Evolutionary conservation across 192 early-diverging fungal species (phyloP), one percentile per base, ranked within the genome.

Genomic region (Obelidium mucronatum): DNA sequence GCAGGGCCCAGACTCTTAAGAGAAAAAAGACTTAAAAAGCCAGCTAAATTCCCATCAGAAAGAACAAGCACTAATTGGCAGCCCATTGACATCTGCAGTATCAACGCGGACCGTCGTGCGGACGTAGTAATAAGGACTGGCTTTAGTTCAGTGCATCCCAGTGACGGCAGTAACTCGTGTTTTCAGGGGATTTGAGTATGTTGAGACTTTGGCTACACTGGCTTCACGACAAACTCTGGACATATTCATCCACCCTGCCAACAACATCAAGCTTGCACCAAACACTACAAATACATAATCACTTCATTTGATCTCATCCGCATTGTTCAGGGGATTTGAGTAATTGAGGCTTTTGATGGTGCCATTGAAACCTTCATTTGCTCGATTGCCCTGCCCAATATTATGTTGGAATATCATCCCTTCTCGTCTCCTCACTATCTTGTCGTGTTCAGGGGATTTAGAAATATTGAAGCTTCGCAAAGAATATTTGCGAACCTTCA

Each of bases 121-220:
- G n/a, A n/a, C n/a, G n/a, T n/a, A n/a, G n/a, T n/a, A n/a, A n/a
- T n/a, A n/a, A n/a, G n/a, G n/a, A n/a, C n/a, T n/a, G n/a, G n/a
- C n/a, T n/a, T n/a, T n/a, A n/a, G n/a, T n/a, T n/a, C n/a, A n/a
- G n/a, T n/a, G n/a, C n/a, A n/a, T n/a, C n/a, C n/a, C n/a, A n/a
- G n/a, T n/a, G n/a, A n/a, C n/a, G n/a, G n/a, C n/a, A n/a, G n/a
- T n/a, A n/a, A 52, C 51, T 52, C 51, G 51, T 52, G 51, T 52
- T n/a, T 52, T 52, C 51, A 52, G 51, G 51, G 51, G 51, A 52
- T 52, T 15, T 52, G 51, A 52, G n/a, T 52, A n/a, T 52, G 51
- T 52, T 52, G 15, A 52, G 51, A n/a, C 51, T 52, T n/a, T n/a
- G 51, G n/a, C 51, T 13, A 17, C n/a, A 17, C 51, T 52, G n/a